Conservation (phyloP, 2,329 filamentous ascomycete species). For the Xylariaceae sp. region DNA sequence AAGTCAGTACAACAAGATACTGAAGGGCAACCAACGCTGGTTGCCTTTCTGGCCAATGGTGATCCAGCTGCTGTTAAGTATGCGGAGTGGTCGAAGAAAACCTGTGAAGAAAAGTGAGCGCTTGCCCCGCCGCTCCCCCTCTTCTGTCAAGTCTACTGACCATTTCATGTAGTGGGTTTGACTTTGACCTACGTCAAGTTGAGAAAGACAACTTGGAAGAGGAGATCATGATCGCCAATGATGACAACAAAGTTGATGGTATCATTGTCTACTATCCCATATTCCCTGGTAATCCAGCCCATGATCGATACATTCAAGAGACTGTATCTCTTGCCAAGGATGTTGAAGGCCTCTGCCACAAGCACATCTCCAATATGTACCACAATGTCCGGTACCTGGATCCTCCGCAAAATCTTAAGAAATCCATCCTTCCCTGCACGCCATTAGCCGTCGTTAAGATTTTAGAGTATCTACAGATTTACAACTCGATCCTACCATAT, state of each 20-base stretch:
- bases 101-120: slow-evolving; percentile 88
- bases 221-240: slow-evolving; percentile 78
- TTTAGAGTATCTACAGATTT: slow-evolving; percentile 90
- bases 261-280: slow-evolving; percentile 99
- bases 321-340: slow-evolving; percentile 88
- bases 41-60: slow-evolving; percentile 87
- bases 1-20: slow-evolving; percentile 60
- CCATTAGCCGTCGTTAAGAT: slow-evolving; percentile 96
- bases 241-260: slow-evolving; percentile 70
- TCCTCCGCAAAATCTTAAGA: slow-evolving; percentile 68
- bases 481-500: slow-evolving; percentile 89
- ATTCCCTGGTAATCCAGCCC: slow-evolving; percentile 72
- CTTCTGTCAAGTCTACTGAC: slow-evolving; percentile 15
- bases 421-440: slow-evolving; percentile 93
- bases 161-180: slow-evolving; percentile 65
- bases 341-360: slow-evolving; percentile 90
- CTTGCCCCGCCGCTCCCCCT: slow-evolving; percentile 5
- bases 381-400: slow-evolving; percentile 96
- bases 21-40: slow-evolving; percentile 65
- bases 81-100: slow-evolving; percentile 96
- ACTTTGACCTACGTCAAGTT: slow-evolving; percentile 79
- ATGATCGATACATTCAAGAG: slow-evolving; percentile 95
- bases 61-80: slow-evolving; percentile 92
- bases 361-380: slow-evolving; percentile 99
- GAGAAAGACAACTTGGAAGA: slow-evolving; percentile 89